Conservation (phyloP, 129 eudicot genomes). For the Tagetes patula region DNA sequence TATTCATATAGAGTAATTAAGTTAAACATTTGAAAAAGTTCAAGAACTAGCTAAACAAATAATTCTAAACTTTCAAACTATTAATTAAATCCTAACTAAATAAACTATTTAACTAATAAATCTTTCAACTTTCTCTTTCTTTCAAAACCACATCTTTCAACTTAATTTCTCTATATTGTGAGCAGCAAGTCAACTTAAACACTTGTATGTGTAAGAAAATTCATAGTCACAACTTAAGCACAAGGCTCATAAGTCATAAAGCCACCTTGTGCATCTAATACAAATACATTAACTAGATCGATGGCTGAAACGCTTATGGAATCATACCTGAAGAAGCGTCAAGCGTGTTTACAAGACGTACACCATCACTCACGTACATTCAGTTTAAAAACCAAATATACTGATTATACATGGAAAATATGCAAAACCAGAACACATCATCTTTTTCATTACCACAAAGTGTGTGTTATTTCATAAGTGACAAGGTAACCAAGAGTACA, state of each 20-base stretch:
- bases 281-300: background rate
- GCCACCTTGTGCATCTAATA: background rate
- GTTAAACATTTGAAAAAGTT: too few relatives aligned
- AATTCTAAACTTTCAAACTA: too few relatives aligned
- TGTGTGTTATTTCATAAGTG: background rate
- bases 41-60: too few relatives aligned
- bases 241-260: background rate
- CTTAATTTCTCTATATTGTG: too few relatives aligned
- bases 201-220: background rate
- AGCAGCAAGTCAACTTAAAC: too few relatives aligned
- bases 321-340: too few relatives aligned
- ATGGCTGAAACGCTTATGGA: background rate
- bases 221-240: background rate
- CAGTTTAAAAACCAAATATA: background rate
- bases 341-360: background rate
- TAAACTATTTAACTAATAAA: too few relatives aligned
- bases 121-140: too few relatives aligned
- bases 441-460: background rate
- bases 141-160: too few relatives aligned
- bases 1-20: too few relatives aligned
- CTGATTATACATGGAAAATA: background rate
- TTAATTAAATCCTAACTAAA: too few relatives aligned
- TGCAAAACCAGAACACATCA: background rate
- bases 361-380: background rate
- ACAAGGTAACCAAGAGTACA: background rate